These are phyloP conservation scores for Otatea glauca DNA, from an alignment of 176 grass and related monocot species.

Conservation along the genomic window DNA sequence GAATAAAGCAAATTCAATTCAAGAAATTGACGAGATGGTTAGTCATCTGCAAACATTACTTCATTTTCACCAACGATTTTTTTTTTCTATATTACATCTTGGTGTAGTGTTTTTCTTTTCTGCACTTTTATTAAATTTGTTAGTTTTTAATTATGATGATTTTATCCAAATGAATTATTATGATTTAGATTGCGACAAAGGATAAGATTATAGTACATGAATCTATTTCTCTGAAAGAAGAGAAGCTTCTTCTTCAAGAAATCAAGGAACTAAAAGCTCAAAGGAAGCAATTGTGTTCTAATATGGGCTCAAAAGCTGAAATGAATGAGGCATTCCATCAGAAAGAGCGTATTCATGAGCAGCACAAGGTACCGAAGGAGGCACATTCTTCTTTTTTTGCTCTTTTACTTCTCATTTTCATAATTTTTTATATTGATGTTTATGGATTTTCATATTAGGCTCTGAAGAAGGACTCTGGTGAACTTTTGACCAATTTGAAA, in stretches of 20 bases:
- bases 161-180: background rate
- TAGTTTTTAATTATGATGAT: background rate
- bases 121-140: background rate
- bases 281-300: conserved; percentile 63
- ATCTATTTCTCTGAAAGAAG: conserved; percentile 77
- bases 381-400: too few species aligned
- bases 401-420: conserved; percentile 17
- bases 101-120: conserved; percentile 8
- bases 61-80: background rate
- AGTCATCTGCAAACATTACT: background rate
- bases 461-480: conserved; percentile 84
- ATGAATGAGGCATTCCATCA: conserved; percentile 78
- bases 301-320: conserved; percentile 71
- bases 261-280: conserved; percentile 86
- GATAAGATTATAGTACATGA: conserved; percentile 73
- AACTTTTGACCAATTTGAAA: conserved; percentile 62
- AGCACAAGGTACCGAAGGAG: conserved; percentile 59
- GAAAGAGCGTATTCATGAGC: conserved; percentile 75
- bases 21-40: conserved; percentile 89
- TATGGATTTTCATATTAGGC: conserved; percentile 48
- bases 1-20: conserved; percentile 83
- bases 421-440: conserved; percentile 33
- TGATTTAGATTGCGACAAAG: conserved; percentile 71
- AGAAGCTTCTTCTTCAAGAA: conserved; percentile 78
- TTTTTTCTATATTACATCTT: background rate